Evolutionary conservation across 2,329 filamentous ascomycete species (phyloP).

Genomic region (Microsporum audouinii): DNA sequence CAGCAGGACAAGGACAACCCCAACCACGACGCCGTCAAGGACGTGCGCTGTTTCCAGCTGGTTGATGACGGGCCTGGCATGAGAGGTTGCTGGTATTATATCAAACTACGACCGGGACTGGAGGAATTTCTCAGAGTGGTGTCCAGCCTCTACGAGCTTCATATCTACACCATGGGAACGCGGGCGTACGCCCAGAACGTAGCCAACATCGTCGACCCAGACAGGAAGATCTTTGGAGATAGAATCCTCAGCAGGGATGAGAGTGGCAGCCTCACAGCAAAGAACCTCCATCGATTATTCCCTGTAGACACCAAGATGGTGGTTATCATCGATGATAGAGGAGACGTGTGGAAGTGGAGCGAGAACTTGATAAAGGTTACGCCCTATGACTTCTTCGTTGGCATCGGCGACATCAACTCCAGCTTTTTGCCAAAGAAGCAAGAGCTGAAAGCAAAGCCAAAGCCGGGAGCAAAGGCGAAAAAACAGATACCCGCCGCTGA

Average conservation of each 20-base stretch:
- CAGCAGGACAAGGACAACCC: conserved; percentile 77
- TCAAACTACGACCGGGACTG: conserved; percentile 87
- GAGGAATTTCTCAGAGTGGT: conserved; percentile 67
- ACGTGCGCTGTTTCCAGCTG: conserved; percentile 79
- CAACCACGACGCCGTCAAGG: conserved; percentile 80
- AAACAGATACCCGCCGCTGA: conserved; percentile 8
- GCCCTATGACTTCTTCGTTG: conserved; percentile 95
- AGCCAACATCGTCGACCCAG: conserved; percentile 82
- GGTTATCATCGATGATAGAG: conserved; percentile 93
- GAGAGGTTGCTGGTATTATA: conserved; percentile 86
- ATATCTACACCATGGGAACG: conserved; percentile 99
- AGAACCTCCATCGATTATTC: conserved; percentile 82
- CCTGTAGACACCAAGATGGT: conserved; percentile 98
- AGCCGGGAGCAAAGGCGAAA: conserved; percentile 19
- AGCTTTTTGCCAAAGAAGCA: conserved; percentile 78
- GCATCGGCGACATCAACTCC: conserved; percentile 96
- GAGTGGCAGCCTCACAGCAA: conserved; percentile 83
- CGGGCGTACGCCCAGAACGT: conserved; percentile 90
- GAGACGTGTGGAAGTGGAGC: conserved; percentile 91
- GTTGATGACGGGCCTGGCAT: conserved; percentile 70
- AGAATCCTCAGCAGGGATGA: conserved; percentile 94
- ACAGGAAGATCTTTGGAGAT: conserved; percentile 80
- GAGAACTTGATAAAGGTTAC: conserved; percentile 88
- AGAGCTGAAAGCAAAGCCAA: conserved; percentile 39
- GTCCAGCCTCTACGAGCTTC: conserved; percentile 76